Base-by-base conservation (phyloP, 306 rosid species). In the Lotus japonicus region DNA sequence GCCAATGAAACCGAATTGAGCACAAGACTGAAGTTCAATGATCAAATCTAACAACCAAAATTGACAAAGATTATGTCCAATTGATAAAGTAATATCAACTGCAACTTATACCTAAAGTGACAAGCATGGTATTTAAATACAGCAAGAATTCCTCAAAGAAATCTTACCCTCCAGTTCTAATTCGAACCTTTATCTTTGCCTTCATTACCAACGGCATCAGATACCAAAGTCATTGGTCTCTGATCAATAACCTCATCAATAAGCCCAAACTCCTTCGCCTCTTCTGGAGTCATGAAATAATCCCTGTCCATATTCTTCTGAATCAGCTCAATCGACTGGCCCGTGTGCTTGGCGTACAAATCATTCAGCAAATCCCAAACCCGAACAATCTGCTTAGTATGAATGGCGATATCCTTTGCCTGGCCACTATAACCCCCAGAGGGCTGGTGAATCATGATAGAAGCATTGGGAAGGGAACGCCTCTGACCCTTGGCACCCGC, bases 401-500 rank as follows among this genome's bases (percentile, higher is more conserved):
- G 96, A 72, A 94, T 90, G 2, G 88, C 79, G 52, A 94, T 85
- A 68, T 90, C 97, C 84, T 84, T 90, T 4, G 99, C 99, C 85
- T 94, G 99, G 68, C 99, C 99, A 64, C 92, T 87, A 21, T 84
- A 90, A 41, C 99, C 97, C 21, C 97, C 97, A 1, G 99, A 94
- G 56, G 96, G 96, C 79, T 94, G 99, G 82, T 94, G 99, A 81
- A 94, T 72, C 99, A 94, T 94, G 68, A 94, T 43, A 1, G 96
- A 78, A 3, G 99, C 92, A 81, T 94, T 87, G 0, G 99, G 97
- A 72, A 94, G 99, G 7, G 97, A 19, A 18, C 96, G 95, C 77
- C 99, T 84, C 83, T 90, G 85, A 11, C 99, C 99, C 84, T 87
- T 88, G 45, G 96, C 74, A 68, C 99, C 99, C 3, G 99, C 96